Base-by-base conservation (phyloP, 1,139 yeast species). In the Suhomyces yuchorum region DNA sequence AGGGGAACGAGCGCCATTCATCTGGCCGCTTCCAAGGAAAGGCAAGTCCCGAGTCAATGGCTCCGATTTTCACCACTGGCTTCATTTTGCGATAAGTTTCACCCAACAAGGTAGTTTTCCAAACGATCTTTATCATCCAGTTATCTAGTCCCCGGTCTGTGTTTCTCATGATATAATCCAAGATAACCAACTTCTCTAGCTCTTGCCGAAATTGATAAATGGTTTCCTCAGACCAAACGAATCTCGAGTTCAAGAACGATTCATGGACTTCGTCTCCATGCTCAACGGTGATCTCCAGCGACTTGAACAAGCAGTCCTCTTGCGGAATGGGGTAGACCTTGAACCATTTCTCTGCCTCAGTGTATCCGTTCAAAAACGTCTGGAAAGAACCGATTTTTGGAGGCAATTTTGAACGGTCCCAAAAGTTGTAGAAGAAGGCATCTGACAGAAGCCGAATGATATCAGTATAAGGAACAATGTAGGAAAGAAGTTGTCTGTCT, bases 21-120 rank as follows among this genome's bases (percentile, higher is more conserved):
- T 86, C 88, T 0, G 93, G 93, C 55, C 85, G 89, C 57, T 86
- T 86, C 92, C 92, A 86, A 4, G 93, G 93, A 56, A 84, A 85
- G 0, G 92, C 78, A 26, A 86, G 69, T 0, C 92, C 92, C 3
- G 89, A 84, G 58, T 86, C 93, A 44, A 86, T 86, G 0, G 93
- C 93, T 2, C 90, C 91, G 18, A 86, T 72, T 44, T 69, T 74
- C n/a, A 86, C 54, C 0, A 50, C 52, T 0, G 87, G 85, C 23
- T 54, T 55, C 48, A 57, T 38, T 3, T 15, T 32, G 15, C 43
- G 28, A 46, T 42, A 36, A 8, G 40, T 51, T 4, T 46, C 48
- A 9, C 40, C 26, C 3, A 42, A 39, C 28, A 23, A 42, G 8
- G 63, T 49, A 12, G 56, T 61, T 32, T 56, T 62, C 86, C 86